Conservation (phyloP, 495 filamentous ascomycete species). For the Hypoxylon fragiforme region DNA sequence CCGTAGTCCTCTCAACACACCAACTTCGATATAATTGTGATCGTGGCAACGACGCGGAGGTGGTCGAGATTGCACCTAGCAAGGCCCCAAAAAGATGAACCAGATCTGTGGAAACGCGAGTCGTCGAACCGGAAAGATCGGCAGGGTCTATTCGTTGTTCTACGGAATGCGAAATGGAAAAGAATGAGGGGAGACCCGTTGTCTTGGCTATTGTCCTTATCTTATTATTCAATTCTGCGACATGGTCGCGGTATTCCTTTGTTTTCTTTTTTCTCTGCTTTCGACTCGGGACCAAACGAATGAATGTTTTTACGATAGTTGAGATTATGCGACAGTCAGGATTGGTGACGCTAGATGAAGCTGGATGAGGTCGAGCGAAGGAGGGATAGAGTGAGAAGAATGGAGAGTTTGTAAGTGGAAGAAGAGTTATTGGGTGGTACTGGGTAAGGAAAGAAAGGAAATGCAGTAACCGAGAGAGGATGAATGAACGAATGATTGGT, state of each 20-base stretch:
- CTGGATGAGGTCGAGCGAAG: too few relatives aligned
- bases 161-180: slow-evolving; percentile 11
- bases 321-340: too few relatives aligned
- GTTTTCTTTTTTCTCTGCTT: slow-evolving; percentile 5
- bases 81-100: neutral
- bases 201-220: slow-evolving; percentile 20
- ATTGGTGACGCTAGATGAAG: slow-evolving; percentile 16
- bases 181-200: slow-evolving; percentile 5
- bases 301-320: slow-evolving; percentile 3
- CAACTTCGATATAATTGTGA: neutral
- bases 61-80: slow-evolving; percentile 6
- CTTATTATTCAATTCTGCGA: slow-evolving; percentile 18
- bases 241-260: slow-evolving; percentile 10
- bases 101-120: neutral
- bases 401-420: neutral
- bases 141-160: neutral
- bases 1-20: too few relatives aligned
- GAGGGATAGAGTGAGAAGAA: neutral
- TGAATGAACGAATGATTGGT: too few relatives aligned
- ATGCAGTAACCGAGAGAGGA: slow-evolving; percentile 8
- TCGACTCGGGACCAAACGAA: slow-evolving; percentile 23
- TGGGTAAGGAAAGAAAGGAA: slow-evolving; percentile 4
- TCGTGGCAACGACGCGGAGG: neutral
- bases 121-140: slow-evolving; percentile 10
- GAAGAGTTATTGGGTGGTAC: too few relatives aligned